Conservation (phyloP, 768 basidiomycete species). For the Leccinum arenicola region DNA sequence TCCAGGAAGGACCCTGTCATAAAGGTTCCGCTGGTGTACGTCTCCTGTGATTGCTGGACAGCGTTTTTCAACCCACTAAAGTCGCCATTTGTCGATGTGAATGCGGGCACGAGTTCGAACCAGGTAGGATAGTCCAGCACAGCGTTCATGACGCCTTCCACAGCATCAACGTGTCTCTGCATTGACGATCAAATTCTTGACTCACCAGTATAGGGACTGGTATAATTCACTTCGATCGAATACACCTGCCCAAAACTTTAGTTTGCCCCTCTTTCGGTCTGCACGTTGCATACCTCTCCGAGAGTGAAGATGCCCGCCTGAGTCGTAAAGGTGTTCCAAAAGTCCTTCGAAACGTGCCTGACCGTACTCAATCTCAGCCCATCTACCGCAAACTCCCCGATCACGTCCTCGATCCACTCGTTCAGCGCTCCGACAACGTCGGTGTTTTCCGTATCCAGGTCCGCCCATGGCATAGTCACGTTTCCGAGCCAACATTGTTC, state of each 20-base stretch:
- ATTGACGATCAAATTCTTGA: not conserved
- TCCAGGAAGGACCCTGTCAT: constrained; percentile 49
- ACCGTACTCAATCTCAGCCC: constrained; percentile 59
- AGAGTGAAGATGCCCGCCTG: constrained; percentile 51
- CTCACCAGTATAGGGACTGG: constrained; percentile 41
- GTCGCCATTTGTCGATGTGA: constrained; percentile 33
- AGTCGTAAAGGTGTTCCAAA: constrained; percentile 51
- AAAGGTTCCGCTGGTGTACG: constrained; percentile 40
- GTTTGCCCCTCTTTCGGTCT: constrained; percentile 15
- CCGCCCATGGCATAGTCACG: constrained; percentile 48
- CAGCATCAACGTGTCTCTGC: not conserved
- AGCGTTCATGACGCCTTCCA: constrained; percentile 39
- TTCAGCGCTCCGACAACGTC: constrained; percentile 43
- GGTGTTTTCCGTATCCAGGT: constrained; percentile 53
- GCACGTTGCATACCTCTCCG: constrained; percentile 44
- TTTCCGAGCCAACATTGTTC: constrained; percentile 65
- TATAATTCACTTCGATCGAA: constrained; percentile 39
- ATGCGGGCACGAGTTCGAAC: constrained; percentile 41
- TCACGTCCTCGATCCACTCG: constrained; percentile 46
- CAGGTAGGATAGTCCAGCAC: constrained; percentile 52
- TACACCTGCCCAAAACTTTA: constrained; percentile 34
- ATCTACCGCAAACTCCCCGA: constrained; percentile 48
- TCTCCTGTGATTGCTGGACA: constrained; percentile 31
- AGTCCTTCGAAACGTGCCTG: constrained; percentile 52
- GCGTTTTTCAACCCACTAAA: constrained; percentile 30